A percentile compares a stretch with the other conserved stretches of the same genome.
These are phyloP conservation scores for Plectranthus barbatus DNA, from an alignment of 257 asterid species.

Conservation along the genomic window DNA sequence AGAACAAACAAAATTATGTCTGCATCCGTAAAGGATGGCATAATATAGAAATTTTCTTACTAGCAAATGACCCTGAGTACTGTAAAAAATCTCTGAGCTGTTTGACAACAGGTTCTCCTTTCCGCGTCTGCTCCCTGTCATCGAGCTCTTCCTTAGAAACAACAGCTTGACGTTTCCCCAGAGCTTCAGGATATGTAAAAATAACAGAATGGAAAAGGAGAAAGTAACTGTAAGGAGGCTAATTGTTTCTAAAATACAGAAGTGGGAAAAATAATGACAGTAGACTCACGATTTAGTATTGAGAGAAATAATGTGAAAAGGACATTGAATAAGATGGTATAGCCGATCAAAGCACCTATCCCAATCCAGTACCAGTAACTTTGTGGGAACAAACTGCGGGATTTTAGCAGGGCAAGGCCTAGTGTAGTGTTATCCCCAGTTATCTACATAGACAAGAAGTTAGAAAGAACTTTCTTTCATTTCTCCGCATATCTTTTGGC, in stretches of 20 bases:
- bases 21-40: not conserved
- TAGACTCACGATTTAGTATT: conserved; percentile 69
- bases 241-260: conserved; percentile 2
- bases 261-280: conserved; percentile 9
- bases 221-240: not conserved
- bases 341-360: conserved; percentile 78
- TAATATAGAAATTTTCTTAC: conserved; percentile 33
- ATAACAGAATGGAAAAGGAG: not conserved
- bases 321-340: conserved; percentile 64
- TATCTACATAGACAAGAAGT: conserved; percentile 43
- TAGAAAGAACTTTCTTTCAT: not conserved
- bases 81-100: conserved; percentile 77
- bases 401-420: conserved; percentile 72
- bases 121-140: conserved; percentile 45
- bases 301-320: conserved; percentile 73
- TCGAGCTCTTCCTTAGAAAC: conserved; percentile 63
- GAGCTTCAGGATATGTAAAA: conserved; percentile 39
- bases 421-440: conserved; percentile 43
- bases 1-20: not conserved
- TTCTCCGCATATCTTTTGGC: not conserved
- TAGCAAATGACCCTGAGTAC: conserved; percentile 80
- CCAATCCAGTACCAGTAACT: conserved; percentile 98
- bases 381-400: conserved; percentile 74
- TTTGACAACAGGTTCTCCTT: conserved; percentile 57
- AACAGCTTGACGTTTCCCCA: conserved; percentile 78